Evolutionary conservation across 495 filamentous ascomycete genomes (phyloP).

Genomic region (Clavariopsis aquatica): DNA sequence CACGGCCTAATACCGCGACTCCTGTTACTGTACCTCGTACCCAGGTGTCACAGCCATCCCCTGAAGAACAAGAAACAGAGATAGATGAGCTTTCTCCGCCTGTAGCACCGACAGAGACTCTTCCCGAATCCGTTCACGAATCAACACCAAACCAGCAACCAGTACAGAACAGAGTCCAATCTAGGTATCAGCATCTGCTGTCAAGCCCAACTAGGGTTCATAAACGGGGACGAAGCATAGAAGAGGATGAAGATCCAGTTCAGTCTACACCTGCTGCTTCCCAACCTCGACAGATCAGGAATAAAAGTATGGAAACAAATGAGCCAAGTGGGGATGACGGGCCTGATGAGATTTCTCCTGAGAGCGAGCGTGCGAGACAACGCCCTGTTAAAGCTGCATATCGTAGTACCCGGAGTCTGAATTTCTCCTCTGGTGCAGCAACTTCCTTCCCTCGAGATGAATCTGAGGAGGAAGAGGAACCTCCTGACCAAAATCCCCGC

Average conservation of each 20-base stretch:
- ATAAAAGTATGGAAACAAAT: background rate
- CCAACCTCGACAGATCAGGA: background rate
- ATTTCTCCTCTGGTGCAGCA: conserved; percentile 3
- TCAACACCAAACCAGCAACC: conserved; percentile 2
- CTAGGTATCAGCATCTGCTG: background rate
- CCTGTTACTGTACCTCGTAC: background rate
- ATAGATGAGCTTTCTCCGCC: conserved; percentile 31
- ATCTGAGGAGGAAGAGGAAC: conserved; percentile 7
- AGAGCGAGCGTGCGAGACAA: background rate
- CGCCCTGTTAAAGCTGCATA: background rate
- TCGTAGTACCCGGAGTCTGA: background rate
- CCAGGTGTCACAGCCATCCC: background rate
- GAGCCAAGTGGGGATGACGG: background rate
- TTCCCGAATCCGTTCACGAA: background rate
- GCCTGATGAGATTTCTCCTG: conserved; percentile 13
- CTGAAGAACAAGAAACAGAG: background rate
- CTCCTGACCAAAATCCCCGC: conserved; percentile 3
- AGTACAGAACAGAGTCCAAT: background rate
- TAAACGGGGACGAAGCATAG: background rate
- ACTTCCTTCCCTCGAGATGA: conserved; percentile 2
- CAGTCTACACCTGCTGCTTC: conserved; percentile 11
- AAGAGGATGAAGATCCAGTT: conserved; percentile 9
- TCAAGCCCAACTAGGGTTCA: background rate
- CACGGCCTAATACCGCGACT: background rate
- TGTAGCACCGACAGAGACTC: background rate